phyloP scores from a whole-genome alignment of 2,329 filamentous ascomycete genomes.

The Diaporthe longicolla region DNA sequence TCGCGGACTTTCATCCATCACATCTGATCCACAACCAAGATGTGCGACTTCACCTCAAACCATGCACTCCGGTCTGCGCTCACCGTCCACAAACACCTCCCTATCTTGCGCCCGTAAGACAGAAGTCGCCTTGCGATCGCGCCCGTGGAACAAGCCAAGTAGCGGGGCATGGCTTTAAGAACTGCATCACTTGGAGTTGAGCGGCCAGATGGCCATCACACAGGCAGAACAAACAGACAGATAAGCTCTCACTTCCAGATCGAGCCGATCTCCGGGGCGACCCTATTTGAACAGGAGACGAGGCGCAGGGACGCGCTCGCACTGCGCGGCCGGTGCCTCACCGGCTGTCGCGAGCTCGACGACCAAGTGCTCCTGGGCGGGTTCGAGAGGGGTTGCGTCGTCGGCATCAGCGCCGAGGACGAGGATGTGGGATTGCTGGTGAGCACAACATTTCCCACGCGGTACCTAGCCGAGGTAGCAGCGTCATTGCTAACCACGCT shows the following conservation, averaged over 20 bases:
- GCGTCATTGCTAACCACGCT: slow-evolving; percentile 20
- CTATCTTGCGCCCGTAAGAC: not conserved
- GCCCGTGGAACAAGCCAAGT: not conserved
- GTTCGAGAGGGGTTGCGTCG: slow-evolving; percentile 64
- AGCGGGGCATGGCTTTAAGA: not conserved
- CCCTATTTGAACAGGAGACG: slow-evolving; percentile 57
- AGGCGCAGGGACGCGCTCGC: slow-evolving; percentile 52
- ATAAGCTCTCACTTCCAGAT: slow-evolving; percentile 61
- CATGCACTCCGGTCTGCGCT: not conserved
- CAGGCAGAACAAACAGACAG: slow-evolving; percentile 45
- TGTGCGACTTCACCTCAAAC: slow-evolving; percentile 1
- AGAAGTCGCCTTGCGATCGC: not conserved
- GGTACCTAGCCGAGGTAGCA: not conserved
- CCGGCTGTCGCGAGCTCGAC: slow-evolving; percentile 66
- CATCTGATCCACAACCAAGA: not conserved
- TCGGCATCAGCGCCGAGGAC: slow-evolving; percentile 68
- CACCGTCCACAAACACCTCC: not conserved
- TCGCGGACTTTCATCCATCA: not conserved
- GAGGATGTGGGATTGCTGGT: slow-evolving; percentile 64
- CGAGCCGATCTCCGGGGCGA: slow-evolving; percentile 61
- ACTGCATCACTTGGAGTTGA: not conserved
- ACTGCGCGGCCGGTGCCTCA: slow-evolving; percentile 52
- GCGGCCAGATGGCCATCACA: not conserved
- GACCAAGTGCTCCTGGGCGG: slow-evolving; percentile 61
- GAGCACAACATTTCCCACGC: slow-evolving; percentile 45